A percentile compares a stretch with the other conserved stretches of the same genome.
These are phyloP conservation scores for Nicotiana sylvestris DNA, from an alignment of 257 asterid genomes.

Conservation along the genomic window DNA sequence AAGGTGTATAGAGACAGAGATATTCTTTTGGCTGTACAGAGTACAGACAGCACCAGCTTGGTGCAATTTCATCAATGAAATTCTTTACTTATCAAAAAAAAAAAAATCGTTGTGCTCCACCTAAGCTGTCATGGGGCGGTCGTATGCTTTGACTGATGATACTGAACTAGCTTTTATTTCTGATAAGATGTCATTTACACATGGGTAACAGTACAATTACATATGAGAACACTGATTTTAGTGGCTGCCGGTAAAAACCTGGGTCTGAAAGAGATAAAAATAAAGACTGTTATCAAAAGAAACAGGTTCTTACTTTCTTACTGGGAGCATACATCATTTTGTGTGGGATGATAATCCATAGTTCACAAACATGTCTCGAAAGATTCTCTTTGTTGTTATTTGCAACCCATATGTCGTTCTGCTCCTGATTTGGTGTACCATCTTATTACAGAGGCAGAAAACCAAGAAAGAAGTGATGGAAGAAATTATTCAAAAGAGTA, in stretches of 20 bases:
- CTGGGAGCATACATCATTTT: neutral
- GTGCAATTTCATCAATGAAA: neutral
- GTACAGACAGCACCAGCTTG: neutral
- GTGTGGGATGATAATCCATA: neutral
- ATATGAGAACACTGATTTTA: neutral
- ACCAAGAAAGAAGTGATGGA: conserved; percentile 96
- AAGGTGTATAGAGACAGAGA: neutral
- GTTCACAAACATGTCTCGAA: neutral
- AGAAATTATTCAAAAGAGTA: conserved; percentile 84
- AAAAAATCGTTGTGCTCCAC: neutral
- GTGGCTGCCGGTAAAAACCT: neutral
- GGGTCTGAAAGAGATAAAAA: neutral
- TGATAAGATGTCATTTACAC: conserved; percentile 4
- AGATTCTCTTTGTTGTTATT: neutral
- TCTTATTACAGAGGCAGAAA: conserved; percentile 64
- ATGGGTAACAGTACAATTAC: neutral
- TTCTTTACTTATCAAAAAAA: neutral
- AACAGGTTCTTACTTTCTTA: conserved; percentile 5
- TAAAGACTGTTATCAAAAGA: neutral
- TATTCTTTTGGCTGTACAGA: conserved; percentile 1
- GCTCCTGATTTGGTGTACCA: conserved; percentile 20
- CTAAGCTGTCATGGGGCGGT: neutral
- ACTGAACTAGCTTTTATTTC: neutral
- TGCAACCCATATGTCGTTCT: neutral
- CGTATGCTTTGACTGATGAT: neutral